Percentiles rank a stretch among this genome's conserved stretches.
These are phyloP conservation scores for Arthroderma sp. DNA, from an alignment of 2,329 filamentous ascomycete species.

Conservation along the genomic window DNA sequence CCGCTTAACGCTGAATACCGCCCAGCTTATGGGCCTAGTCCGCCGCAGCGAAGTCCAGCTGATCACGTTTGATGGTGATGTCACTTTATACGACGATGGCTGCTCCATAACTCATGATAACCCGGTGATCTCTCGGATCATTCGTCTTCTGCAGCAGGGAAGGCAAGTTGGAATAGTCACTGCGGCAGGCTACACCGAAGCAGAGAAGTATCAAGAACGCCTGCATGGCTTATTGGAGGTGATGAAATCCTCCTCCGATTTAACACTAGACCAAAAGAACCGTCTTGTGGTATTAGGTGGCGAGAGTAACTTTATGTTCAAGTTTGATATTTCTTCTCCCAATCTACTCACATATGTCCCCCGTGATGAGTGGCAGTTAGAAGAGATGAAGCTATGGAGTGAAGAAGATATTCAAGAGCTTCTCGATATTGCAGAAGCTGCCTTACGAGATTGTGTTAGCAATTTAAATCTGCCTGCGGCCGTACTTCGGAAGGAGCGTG, in stretches of 20 bases:
- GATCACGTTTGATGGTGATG: conserved; percentile 93
- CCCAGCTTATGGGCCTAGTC: conserved; percentile 84
- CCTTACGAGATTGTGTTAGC: conserved; percentile 66
- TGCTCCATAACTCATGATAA: conserved; percentile 61
- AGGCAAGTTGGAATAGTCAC: conserved; percentile 92
- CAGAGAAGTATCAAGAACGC: conserved; percentile 71
- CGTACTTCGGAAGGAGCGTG: conserved; percentile 76
- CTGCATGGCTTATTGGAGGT: conserved; percentile 78
- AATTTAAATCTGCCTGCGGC: conserved; percentile 67
- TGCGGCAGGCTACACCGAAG: conserved; percentile 85
- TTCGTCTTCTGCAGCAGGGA: conserved; percentile 60
- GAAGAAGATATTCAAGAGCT: conserved; percentile 61
- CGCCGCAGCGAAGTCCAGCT: conserved; percentile 60
- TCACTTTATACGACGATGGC: conserved; percentile 89
- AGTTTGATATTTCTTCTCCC: conserved; percentile 52
- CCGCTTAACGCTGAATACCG: conserved; percentile 81
- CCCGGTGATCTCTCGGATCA: conserved; percentile 57
- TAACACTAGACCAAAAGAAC: conserved; percentile 55
- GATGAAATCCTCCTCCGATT: conserved; percentile 46
- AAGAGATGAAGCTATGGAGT: conserved; percentile 38
- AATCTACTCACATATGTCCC: conserved; percentile 54
- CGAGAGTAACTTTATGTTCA: conserved; percentile 91
- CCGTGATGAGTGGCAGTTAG: conserved; percentile 45
- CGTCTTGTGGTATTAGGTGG: conserved; percentile 87
- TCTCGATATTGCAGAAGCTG: conserved; percentile 79